Conservation (phyloP, 768 basidiomycete species). For the Naganishia antarctica region DNA sequence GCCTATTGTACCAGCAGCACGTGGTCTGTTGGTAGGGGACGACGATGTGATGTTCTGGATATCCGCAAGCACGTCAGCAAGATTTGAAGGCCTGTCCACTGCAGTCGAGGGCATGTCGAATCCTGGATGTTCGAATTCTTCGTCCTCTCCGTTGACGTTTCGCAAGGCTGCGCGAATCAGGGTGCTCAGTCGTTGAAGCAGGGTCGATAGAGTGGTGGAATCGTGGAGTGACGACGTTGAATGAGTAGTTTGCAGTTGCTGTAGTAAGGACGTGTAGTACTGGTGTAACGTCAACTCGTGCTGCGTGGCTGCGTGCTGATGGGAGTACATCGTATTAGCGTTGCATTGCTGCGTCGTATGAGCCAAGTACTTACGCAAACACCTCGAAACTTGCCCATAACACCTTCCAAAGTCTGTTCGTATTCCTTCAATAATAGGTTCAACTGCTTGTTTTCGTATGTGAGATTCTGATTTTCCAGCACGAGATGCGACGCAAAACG, state of each 20-base stretch:
- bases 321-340: background rate
- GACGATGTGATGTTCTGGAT: slow-evolving; percentile 8
- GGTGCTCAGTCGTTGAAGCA: slow-evolving; percentile 67
- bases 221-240: slow-evolving; percentile 52
- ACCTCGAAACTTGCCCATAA: slow-evolving; percentile 92
- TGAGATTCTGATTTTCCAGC: slow-evolving; percentile 84
- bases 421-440: slow-evolving; percentile 85
- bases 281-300: slow-evolving; percentile 80
- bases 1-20: background rate
- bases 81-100: background rate
- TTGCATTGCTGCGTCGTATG: background rate
- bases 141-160: slow-evolving; percentile 54
- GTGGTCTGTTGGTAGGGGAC: slow-evolving; percentile 9
- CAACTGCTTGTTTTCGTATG: slow-evolving; percentile 94
- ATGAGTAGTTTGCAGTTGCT: slow-evolving; percentile 44
- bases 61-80: slow-evolving; percentile 9
- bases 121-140: slow-evolving; percentile 25
- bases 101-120: slow-evolving; percentile 13
- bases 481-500: slow-evolving; percentile 80
- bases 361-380: slow-evolving; percentile 65
- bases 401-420: slow-evolving; percentile 85
- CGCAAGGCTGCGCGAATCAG: slow-evolving; percentile 68
- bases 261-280: slow-evolving; percentile 80
- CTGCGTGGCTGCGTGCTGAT: slow-evolving; percentile 80
- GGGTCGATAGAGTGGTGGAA: slow-evolving; percentile 60